Conservation (phyloP, 2,329 filamentous ascomycete genomes). For the Curvularia lunata region DNA sequence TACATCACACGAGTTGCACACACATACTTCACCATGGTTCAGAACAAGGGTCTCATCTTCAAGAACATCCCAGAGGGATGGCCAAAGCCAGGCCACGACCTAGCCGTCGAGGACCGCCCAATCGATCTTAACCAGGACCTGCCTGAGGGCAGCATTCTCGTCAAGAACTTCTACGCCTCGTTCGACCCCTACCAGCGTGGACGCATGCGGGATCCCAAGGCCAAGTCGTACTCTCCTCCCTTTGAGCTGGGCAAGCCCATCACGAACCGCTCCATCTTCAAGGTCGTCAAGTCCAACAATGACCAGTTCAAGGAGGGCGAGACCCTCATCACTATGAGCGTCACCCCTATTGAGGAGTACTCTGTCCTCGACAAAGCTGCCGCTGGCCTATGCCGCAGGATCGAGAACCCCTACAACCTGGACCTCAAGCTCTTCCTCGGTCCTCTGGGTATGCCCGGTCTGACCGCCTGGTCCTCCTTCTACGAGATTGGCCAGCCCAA, state of each 20-base stretch:
- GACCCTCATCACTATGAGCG: conserved; percentile 60
- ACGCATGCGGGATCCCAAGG: conserved; percentile 70
- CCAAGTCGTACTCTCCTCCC: conserved; percentile 71
- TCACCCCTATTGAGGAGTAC: conserved; percentile 72
- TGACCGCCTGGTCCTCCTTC: conserved; percentile 76
- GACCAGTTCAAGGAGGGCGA: conserved; percentile 71
- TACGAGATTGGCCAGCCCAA: conserved; percentile 78
- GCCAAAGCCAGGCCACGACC: conserved; percentile 73
- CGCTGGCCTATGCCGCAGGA: conserved; percentile 55
- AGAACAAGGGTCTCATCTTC: conserved; percentile 80
- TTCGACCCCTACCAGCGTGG: conserved; percentile 87
- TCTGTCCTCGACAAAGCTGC: conserved; percentile 60
- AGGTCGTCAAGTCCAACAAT: conserved; percentile 73
- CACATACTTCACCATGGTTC: conserved; percentile 52
- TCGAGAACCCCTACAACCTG: conserved; percentile 73
- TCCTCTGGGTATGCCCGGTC: conserved; percentile 77
- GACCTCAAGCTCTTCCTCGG: conserved; percentile 74
- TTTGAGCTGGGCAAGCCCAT: conserved; percentile 70
- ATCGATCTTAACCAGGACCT: conserved; percentile 69
- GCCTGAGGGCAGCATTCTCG: conserved; percentile 69
- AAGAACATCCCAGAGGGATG: conserved; percentile 69
- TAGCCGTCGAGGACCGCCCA: conserved; percentile 69
- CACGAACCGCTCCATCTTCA: conserved; percentile 67
- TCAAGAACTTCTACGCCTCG: conserved; percentile 75
- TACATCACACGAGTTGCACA: conserved; percentile 12